Base-by-base conservation (phyloP, 306 rosid genomes). In the Vachellia collinsii region DNA sequence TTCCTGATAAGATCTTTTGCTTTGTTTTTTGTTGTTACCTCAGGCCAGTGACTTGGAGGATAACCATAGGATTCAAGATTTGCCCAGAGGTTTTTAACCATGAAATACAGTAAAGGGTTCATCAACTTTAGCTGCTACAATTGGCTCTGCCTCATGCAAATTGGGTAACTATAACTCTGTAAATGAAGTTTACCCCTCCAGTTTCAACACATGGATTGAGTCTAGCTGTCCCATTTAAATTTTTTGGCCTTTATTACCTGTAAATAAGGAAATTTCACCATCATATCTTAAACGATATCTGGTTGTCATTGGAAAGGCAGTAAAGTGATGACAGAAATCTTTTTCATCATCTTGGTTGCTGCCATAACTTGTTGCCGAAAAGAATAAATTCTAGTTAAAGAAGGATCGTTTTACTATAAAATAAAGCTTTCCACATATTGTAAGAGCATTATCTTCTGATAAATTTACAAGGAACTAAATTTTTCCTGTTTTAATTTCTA, bases 1-100 rank as follows among this genome's bases (percentile, higher is more conserved):
- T 67, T 67, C 72, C 72, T 67, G 72, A 37, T 62, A 79, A 75
- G 80, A 89, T 77, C 72, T 73, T 76, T 69, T 81, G 51, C 50
- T 61, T 8, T 81, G 81, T 83, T 78, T 71, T 81, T 76, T 43
- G 83, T 70, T 44, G 81, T 78, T 72, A 41, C 77, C 79, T 74
- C 72, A 65, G 70, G 19, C 61, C 61, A 19, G 61, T 54, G 61
- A 6, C 25, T 51, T 20, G 77, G 74, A 43, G 65, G 61, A 51
- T 50, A 66, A 66, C 39, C 69, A 36, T 36, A 48, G 73, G 72
- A 44, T 66, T 64, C 43, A 41, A 61, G 72, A 16, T 78, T 12
- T 72, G 48, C 44, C 78, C 79, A 58, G 65, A 72, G 66, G 68
- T 50, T 62, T 69, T 81, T 68, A 69, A 58, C 62, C 74, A 80